Evolutionary conservation across 257 asterid species (phyloP).

Genomic region (Solanum pennellii): DNA sequence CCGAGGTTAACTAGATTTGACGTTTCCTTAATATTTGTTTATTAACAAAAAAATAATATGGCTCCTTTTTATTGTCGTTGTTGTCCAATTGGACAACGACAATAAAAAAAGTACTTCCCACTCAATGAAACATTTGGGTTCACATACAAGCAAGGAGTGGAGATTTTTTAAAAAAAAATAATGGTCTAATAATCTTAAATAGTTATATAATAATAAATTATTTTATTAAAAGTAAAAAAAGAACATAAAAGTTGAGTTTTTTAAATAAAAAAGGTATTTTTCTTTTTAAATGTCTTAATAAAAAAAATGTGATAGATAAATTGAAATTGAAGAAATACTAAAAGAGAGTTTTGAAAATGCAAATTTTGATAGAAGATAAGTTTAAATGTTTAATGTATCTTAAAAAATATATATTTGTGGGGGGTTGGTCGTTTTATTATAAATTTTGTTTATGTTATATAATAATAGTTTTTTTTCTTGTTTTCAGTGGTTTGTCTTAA

Average conservation of each 20-base stretch:
- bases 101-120: neutral
- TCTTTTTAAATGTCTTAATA: neutral
- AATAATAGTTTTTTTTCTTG: too few species aligned
- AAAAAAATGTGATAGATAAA: neutral
- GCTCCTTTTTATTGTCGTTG: neutral
- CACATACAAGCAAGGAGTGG: neutral
- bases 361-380: neutral
- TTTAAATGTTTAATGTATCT: neutral
- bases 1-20: neutral
- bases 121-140: neutral
- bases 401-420: neutral
- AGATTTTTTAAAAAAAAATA: fast-evolving
- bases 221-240: neutral
- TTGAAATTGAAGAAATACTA: neutral
- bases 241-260: neutral
- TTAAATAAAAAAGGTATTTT: neutral
- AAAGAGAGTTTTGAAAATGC: neutral
- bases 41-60: neutral
- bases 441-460: neutral
- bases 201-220: neutral
- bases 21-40: neutral
- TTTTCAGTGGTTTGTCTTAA: neutral
- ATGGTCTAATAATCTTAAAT: neutral
- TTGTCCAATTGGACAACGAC: neutral
- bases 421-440: neutral